Percentiles rank a stretch among this genome's conserved stretches.
phyloP scores from a whole-genome alignment of 176 grass and related monocot species.

The Paspalum notatum region DNA sequence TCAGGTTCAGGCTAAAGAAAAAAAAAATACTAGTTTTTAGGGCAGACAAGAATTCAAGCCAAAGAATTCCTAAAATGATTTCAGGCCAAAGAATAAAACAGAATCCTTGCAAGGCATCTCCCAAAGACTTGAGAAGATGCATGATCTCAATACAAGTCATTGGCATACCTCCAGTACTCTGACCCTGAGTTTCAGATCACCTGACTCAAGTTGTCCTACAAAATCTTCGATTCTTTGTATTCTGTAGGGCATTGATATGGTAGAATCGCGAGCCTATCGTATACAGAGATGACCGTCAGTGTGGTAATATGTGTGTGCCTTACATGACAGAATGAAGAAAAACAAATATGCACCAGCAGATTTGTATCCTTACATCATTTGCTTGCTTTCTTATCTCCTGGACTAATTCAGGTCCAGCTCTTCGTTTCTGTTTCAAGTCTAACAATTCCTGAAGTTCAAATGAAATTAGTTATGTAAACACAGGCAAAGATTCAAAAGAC shows the following conservation, averaged over 20 bases:
- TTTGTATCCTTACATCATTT: slow-evolving; percentile 70
- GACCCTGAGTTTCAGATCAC: slow-evolving; percentile 92
- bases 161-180: slow-evolving; percentile 90
- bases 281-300: slow-evolving; percentile 6
- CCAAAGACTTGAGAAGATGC: slow-evolving; percentile 10
- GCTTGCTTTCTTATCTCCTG: slow-evolving; percentile 92
- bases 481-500: slow-evolving; percentile 30
- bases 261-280: slow-evolving; percentile 78
- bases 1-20: slow-evolving; percentile 9
- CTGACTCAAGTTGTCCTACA: slow-evolving; percentile 87
- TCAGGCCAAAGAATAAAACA: neutral
- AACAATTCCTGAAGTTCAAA: slow-evolving; percentile 74
- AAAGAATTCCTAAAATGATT: neutral
- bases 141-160: slow-evolving; percentile 10
- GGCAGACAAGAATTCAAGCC: neutral
- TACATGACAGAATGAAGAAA: no score
- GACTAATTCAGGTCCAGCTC: slow-evolving; percentile 66
- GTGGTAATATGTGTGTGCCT: slow-evolving; percentile 1
- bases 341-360: slow-evolving; percentile 31
- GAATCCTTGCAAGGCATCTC: neutral
- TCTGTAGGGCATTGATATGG: slow-evolving; percentile 93
- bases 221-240: slow-evolving; percentile 90
- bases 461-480: slow-evolving; percentile 31
- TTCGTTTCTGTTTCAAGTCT: slow-evolving; percentile 68
- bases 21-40: slow-evolving; percentile 9